phyloP scores from a whole-genome alignment of 805 yeast species.

The Yamadazyma insecticola region DNA sequence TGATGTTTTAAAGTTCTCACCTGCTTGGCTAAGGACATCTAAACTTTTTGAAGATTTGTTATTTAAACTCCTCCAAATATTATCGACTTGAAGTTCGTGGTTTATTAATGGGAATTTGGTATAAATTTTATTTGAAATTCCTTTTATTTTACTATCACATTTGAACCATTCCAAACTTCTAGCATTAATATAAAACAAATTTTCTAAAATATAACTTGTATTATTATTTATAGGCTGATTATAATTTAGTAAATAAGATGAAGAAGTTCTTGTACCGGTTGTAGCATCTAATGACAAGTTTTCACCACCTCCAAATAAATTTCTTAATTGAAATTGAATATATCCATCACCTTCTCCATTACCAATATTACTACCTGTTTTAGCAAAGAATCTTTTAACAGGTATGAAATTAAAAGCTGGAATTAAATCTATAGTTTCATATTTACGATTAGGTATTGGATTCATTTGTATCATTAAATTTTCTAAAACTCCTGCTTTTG shows the following conservation, averaged over 20 bases:
- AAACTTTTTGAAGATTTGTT: slow-evolving; percentile 25
- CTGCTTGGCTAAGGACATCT: slow-evolving; percentile 37
- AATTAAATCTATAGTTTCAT: slow-evolving; percentile 18
- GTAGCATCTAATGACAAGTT: slow-evolving; percentile 46
- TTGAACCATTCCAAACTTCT: slow-evolving; percentile 46
- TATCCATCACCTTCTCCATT: slow-evolving; percentile 97
- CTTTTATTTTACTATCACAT: slow-evolving; percentile 41
- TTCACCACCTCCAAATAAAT: slow-evolving; percentile 58
- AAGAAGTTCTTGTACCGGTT: slow-evolving; percentile 45
- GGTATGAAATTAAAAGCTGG: slow-evolving; percentile 44
- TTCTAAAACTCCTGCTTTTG: slow-evolving; percentile 21
- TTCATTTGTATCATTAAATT: slow-evolving; percentile 13
- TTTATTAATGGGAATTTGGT: slow-evolving; percentile 29
- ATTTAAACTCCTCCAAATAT: slow-evolving; percentile 34
- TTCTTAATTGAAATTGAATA: slow-evolving; percentile 59
- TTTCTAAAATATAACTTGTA: slow-evolving; percentile 37
- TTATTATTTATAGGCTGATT: slow-evolving; percentile 42
- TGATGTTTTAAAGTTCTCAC: slow-evolving; percentile 43
- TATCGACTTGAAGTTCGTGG: slow-evolving; percentile 48
- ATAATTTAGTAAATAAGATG: slow-evolving; percentile 46
- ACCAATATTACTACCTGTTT: slow-evolving; percentile 93
- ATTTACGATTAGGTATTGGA: slow-evolving; percentile 11
- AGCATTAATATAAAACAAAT: slow-evolving; percentile 37
- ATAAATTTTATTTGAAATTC: slow-evolving; percentile 37
- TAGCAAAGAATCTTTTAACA: slow-evolving; percentile 68